Evolutionary conservation across 306 rosid genomes (phyloP), one percentile per base, ranked within the genome.

Genomic region (Gynostemma pentaphyllum): DNA sequence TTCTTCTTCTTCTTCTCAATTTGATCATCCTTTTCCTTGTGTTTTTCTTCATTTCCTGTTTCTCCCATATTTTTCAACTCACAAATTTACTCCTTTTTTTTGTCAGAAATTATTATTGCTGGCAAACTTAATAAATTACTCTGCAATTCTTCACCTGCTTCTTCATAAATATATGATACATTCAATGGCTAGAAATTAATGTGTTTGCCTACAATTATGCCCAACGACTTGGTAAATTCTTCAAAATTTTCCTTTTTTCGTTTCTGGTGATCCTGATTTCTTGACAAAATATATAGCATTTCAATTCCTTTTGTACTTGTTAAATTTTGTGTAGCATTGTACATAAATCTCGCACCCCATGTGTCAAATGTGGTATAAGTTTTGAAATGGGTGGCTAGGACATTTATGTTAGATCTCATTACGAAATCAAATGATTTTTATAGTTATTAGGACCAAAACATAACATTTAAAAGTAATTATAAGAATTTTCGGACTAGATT

Each of bases 141-240:
- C 12, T 52, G 60, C 37, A 54, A 18, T 56, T 56, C 16, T 32
- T 56, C 45, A 3, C 9, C 37, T 61, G 23, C 36, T 3, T 2
- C 15, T 41, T 23, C 66, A 61, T 40, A 23, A 61, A 61, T 61
- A 61, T 24, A 50, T 4, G 14, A 22, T n/a, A n/a, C n/a, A 40
- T 34, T 36, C 50, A 40, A 23, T 5, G 66, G 50, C 50, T 36
- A 61, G 23, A 23, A 40, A 40, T 61, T 40, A 30, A 4, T 40
- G 66, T 40, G 23, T 12, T 40, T 61, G 37, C 66, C 66, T 22
- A 41, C 23, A 61, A 61, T 41, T 41, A 48, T 23, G 66, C 50
- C 66, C 23, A 13, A 61, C 1, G 36, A 61, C 66, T 24, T 61
- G 66, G 49, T 23, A 14, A 40, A 24, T 27, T 14, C 61, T 16